Evolutionary conservation across 345 rosid species (phyloP).

Genomic region (Reutealis trisperma): DNA sequence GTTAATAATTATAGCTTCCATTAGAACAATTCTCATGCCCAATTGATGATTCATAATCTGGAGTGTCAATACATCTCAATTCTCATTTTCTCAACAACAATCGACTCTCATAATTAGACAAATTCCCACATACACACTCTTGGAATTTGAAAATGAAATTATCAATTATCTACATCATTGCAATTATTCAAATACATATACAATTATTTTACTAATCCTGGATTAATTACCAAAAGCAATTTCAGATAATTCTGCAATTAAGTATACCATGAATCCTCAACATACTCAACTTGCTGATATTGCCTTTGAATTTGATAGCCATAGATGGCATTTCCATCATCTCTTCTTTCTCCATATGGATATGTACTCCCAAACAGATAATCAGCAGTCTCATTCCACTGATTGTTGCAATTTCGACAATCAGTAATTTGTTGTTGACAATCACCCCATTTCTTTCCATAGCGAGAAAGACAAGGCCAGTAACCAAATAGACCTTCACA

Average conservation of each 20-base stretch:
- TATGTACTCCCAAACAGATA: constrained; percentile 67
- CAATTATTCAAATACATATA: too few species aligned
- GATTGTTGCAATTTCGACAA: constrained; percentile 32
- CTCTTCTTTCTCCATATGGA: constrained; percentile 45
- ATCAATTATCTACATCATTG: too few species aligned
- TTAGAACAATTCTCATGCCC: too few species aligned
- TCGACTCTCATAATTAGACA: too few species aligned
- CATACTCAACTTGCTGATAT: constrained; percentile 21
- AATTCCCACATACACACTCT: too few species aligned
- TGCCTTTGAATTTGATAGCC: constrained; percentile 20
- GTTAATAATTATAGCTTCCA: too few species aligned
- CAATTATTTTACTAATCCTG: too few species aligned
- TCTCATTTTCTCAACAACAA: too few species aligned
- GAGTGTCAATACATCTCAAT: too few species aligned
- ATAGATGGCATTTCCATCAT: constrained; percentile 15
- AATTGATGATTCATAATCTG: too few species aligned
- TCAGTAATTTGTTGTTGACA: constrained; percentile 13
- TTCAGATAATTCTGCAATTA: neutral
- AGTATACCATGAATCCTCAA: constrained; percentile 11
- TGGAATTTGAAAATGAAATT: too few species aligned
- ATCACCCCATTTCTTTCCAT: constrained; percentile 28
- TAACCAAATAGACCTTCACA: constrained; percentile 76
- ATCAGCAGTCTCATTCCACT: constrained; percentile 63
- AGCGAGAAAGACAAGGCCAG: constrained; percentile 62
- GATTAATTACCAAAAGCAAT: too few species aligned